phyloP scores from a whole-genome alignment of 2,329 filamentous ascomycete genomes.

The Fusarium dimerum region DNA sequence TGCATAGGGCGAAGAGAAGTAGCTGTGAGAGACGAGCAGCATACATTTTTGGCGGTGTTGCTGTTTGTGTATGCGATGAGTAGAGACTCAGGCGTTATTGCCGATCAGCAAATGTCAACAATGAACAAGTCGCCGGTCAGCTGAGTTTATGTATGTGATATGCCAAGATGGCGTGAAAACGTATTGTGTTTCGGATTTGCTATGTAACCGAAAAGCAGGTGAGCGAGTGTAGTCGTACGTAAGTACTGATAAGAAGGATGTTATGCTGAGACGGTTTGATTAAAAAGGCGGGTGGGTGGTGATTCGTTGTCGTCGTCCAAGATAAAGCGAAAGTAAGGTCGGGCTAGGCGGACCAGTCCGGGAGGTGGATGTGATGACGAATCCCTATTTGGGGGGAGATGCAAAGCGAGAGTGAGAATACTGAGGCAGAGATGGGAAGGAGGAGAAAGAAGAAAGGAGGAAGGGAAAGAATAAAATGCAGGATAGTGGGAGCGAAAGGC shows the following conservation, averaged over 20 bases:
- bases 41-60: constrained; percentile 43
- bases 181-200: not conserved
- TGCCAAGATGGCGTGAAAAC: not conserved
- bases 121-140: no score
- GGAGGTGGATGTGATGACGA: constrained; percentile 1
- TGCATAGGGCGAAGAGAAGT: constrained; percentile 50
- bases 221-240: no score
- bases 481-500: constrained; percentile 1
- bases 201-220: not conserved
- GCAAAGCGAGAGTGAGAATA: constrained; percentile 1
- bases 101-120: no score
- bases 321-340: not conserved
- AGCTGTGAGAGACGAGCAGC: constrained; percentile 46
- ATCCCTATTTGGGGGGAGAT: constrained; percentile 8
- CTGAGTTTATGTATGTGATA: not conserved
- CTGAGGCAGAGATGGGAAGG: constrained; percentile 15
- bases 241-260: not conserved
- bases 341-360: not conserved
- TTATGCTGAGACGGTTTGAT: not conserved
- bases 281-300: not conserved
- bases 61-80: not conserved
- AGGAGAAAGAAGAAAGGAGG: constrained; percentile 6
- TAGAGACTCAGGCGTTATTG: not conserved
- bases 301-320: not conserved
- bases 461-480: constrained; percentile 18